phyloP scores from a whole-genome alignment of 495 filamentous ascomycete species.

The Xylaria cubensis region DNA sequence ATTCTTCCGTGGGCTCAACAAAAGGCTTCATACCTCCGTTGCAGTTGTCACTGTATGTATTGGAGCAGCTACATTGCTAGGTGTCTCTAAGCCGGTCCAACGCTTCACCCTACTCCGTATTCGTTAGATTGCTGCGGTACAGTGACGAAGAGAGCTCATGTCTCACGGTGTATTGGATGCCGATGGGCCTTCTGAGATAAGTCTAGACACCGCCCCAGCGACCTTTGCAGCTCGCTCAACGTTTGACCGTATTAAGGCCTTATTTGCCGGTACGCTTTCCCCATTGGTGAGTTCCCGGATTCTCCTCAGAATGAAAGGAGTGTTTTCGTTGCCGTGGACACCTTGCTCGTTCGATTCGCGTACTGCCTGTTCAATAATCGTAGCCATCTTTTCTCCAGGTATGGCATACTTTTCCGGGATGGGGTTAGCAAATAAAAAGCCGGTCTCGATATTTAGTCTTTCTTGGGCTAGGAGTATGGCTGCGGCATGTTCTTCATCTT shows the following conservation, averaged over 20 bases:
- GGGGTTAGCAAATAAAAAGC: conserved; percentile 87
- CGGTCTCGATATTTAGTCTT: conserved; percentile 69
- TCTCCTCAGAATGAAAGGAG: conserved; percentile 82
- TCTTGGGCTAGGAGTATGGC: conserved; percentile 70
- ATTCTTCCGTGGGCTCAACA: conserved; percentile 15
- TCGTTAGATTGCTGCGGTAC: conserved; percentile 29
- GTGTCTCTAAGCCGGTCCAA: conserved; percentile 18
- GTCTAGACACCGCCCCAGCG: conserved; percentile 73
- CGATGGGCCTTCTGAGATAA: conserved; percentile 44
- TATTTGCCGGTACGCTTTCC: conserved; percentile 75
- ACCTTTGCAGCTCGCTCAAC: conserved; percentile 80
- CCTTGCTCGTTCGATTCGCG: conserved; percentile 72
- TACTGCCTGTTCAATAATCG: conserved; percentile 74
- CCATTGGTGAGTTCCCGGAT: conserved; percentile 82
- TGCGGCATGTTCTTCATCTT: conserved; percentile 81
- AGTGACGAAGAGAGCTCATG: conserved; percentile 26
- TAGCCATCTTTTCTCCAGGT: conserved; percentile 73
- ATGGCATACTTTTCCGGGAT: conserved; percentile 76
- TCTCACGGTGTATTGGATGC: conserved; percentile 37
- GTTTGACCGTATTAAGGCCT: conserved; percentile 78
- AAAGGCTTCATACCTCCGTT: conserved; percentile 35
- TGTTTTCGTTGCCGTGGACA: conserved; percentile 77
- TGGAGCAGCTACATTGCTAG: conserved; percentile 22
- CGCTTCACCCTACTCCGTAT: conserved; percentile 33
- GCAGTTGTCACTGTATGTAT: conserved; percentile 26